Percentiles rank a stretch among this genome's conserved stretches.
These are phyloP conservation scores for Ceratobasidium theobromae DNA, from an alignment of 1,284 basidiomycete species.

Conservation along the genomic window DNA sequence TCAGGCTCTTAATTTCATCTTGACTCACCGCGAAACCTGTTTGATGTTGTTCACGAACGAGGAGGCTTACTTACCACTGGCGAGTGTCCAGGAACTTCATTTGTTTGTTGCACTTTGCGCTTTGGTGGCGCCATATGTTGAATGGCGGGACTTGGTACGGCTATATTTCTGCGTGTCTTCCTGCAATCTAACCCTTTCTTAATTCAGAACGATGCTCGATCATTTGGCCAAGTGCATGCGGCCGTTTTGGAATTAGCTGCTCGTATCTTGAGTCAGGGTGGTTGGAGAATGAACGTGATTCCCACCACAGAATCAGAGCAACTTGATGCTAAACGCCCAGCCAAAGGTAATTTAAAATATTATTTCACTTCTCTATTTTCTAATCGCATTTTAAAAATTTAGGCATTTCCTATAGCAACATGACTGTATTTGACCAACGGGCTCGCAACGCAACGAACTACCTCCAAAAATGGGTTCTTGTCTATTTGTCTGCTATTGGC, in stretches of 20 bases:
- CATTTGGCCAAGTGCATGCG: slow-evolving; percentile 78
- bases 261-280: slow-evolving; percentile 64
- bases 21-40: slow-evolving; percentile 77
- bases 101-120: slow-evolving; percentile 71
- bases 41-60: slow-evolving; percentile 77
- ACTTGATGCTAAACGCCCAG: slow-evolving; percentile 54
- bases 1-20: slow-evolving; percentile 74
- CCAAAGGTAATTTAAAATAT: slow-evolving; percentile 51
- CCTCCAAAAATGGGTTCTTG: slow-evolving; percentile 35
- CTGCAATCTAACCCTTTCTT: slow-evolving; percentile 46
- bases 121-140: slow-evolving; percentile 64
- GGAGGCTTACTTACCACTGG: slow-evolving; percentile 60
- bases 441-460: slow-evolving; percentile 28
- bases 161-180: slow-evolving; percentile 5
- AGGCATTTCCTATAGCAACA: slow-evolving; percentile 35
- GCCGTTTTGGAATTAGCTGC: slow-evolving; percentile 79
- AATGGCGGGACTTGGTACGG: slow-evolving; percentile 75
- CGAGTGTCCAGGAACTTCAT: slow-evolving; percentile 73
- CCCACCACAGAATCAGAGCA: slow-evolving; percentile 74
- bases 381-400: not conserved
- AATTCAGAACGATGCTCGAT: slow-evolving; percentile 23
- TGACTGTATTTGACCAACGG: slow-evolving; percentile 31
- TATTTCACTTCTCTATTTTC: not conserved
- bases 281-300: slow-evolving; percentile 60
- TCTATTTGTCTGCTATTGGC: slow-evolving; percentile 34